These are phyloP conservation scores for Chaetomium globosum DNA, from an alignment of 2,329 filamentous ascomycete species.

Conservation along the genomic window DNA sequence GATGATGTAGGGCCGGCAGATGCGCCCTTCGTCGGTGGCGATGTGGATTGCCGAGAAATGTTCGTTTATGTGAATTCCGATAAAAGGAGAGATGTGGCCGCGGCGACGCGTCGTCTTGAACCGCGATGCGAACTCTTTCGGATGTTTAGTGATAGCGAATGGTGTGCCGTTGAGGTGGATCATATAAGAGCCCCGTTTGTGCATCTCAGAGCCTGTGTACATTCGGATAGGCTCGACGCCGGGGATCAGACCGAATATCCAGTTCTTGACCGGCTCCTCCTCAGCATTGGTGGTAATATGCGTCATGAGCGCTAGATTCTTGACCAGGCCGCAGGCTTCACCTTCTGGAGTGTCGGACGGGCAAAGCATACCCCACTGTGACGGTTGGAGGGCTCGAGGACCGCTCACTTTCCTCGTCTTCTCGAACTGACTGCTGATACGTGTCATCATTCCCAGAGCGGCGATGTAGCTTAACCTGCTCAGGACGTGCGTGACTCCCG, in stretches of 20 bases:
- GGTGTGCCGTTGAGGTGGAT: slow-evolving; percentile 97
- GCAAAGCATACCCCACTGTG: slow-evolving; percentile 97
- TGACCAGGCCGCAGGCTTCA: slow-evolving; percentile 95
- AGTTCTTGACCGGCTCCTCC: slow-evolving; percentile 82
- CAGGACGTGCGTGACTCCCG: slow-evolving; percentile 93
- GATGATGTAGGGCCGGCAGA: slow-evolving; percentile 93
- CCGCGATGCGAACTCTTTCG: slow-evolving; percentile 80
- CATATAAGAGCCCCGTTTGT: slow-evolving; percentile 79
- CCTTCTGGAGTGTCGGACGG: slow-evolving; percentile 97
- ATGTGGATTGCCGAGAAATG: slow-evolving; percentile 92
- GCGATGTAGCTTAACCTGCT: slow-evolving; percentile 95
- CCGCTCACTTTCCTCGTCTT: slow-evolving; percentile 97
- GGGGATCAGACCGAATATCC: slow-evolving; percentile 83
- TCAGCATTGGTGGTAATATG: slow-evolving; percentile 98
- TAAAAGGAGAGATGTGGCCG: slow-evolving; percentile 92
- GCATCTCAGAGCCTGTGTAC: slow-evolving; percentile 78
- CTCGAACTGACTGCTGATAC: slow-evolving; percentile 97
- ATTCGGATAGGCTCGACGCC: slow-evolving; percentile 76
- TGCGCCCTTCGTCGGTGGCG: slow-evolving; percentile 93
- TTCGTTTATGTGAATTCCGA: slow-evolving; percentile 94
- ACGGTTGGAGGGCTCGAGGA: slow-evolving; percentile 92
- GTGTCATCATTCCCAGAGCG: slow-evolving; percentile 98
- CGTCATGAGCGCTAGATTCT: slow-evolving; percentile 98
- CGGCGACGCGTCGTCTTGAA: slow-evolving; percentile 87
- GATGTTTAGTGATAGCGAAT: slow-evolving; percentile 80